Evolutionary conservation across 2,329 filamentous ascomycete species (phyloP).

Genomic region (Verticillium klebahnii): DNA sequence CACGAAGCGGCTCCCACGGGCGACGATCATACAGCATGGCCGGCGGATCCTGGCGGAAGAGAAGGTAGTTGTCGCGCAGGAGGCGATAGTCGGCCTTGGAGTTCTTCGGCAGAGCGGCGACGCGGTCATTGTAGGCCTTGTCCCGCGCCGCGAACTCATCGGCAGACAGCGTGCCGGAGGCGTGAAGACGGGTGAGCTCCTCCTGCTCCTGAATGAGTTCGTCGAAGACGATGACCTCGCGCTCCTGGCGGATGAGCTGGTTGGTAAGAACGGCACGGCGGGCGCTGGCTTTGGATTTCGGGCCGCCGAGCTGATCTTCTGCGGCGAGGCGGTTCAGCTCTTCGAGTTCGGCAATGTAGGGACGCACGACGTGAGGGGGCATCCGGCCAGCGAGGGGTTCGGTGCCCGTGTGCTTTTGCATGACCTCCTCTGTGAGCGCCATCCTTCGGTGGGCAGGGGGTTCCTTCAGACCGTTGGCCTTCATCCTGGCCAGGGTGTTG

Average conservation of each 20-base stretch:
- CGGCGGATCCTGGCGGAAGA: constrained; percentile 44
- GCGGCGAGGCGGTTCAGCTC: constrained; percentile 26
- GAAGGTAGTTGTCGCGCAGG: constrained; percentile 49
- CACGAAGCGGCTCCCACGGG: constrained; percentile 62
- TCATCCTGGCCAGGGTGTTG: constrained; percentile 41
- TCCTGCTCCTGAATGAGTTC: constrained; percentile 29
- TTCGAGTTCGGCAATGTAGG: constrained; percentile 36
- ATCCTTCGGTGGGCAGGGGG: constrained; percentile 45
- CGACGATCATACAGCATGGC: constrained; percentile 66
- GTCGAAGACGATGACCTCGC: constrained; percentile 18
- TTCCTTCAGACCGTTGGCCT: constrained; percentile 30
- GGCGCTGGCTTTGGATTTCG: constrained; percentile 1
- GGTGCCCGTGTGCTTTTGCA: constrained; percentile 8
- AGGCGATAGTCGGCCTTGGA: constrained; percentile 29
- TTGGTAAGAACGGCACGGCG: constrained; percentile 23
- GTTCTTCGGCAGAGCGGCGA: constrained; percentile 28
- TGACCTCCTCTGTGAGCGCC: constrained; percentile 17
- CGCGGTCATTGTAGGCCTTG: constrained; percentile 26
- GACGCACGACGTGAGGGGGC: constrained; percentile 27
- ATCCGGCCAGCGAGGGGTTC: constrained; percentile 19
- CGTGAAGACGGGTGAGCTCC: constrained; percentile 16
- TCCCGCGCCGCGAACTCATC: constrained; percentile 22
- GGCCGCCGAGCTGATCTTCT: constrained; percentile 6
- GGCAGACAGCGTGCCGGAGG: constrained; percentile 10
- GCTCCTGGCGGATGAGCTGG: constrained; percentile 18